Conservation (phyloP, 257 asterid species). For the Perilla frutescens region DNA sequence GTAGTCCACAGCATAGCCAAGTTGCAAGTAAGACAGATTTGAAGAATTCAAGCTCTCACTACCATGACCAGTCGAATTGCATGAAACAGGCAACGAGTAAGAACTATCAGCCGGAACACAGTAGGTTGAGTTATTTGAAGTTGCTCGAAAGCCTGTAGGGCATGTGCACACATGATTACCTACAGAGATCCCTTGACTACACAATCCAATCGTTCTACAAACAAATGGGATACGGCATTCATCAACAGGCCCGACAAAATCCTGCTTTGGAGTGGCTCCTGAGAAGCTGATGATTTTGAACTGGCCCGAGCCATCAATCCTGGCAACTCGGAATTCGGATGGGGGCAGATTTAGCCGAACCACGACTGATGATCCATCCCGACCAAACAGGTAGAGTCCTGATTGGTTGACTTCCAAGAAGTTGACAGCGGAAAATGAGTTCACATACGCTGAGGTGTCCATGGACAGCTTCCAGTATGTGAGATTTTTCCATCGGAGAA, state of each 20-base stretch:
- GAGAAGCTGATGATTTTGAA: constrained; percentile 54
- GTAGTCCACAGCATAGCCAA: constrained; percentile 62
- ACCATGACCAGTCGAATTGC: constrained; percentile 43
- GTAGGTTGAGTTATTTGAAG: constrained; percentile 34
- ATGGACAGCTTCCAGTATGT: constrained; percentile 70
- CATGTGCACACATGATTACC: constrained; percentile 59
- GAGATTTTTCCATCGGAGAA: constrained; percentile 50
- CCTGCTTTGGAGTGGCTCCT: constrained; percentile 35
- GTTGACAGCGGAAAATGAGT: constrained; percentile 43
- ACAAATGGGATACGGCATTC: constrained; percentile 52
- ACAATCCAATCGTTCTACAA: constrained; percentile 64
- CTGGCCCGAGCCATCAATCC: constrained; percentile 60
- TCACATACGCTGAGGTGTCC: constrained; percentile 47
- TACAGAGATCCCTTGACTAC: constrained; percentile 42
- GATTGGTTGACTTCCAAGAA: constrained; percentile 51
- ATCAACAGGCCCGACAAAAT: constrained; percentile 54
- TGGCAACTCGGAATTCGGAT: constrained; percentile 54
- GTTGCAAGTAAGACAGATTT: constrained; percentile 50
- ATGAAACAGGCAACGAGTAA: constrained; percentile 53
- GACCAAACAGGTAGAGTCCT: constrained; percentile 61
- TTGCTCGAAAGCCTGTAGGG: constrained; percentile 48
- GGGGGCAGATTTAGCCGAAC: constrained; percentile 44
- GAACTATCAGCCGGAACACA: constrained; percentile 59
- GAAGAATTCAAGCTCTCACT: constrained; percentile 33
- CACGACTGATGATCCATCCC: constrained; percentile 51